A percentile compares a stretch with the other conserved stretches of the same genome.
Conservation (phyloP, 352 stramenopile genomes). For the Phytophthora pini region DNA sequence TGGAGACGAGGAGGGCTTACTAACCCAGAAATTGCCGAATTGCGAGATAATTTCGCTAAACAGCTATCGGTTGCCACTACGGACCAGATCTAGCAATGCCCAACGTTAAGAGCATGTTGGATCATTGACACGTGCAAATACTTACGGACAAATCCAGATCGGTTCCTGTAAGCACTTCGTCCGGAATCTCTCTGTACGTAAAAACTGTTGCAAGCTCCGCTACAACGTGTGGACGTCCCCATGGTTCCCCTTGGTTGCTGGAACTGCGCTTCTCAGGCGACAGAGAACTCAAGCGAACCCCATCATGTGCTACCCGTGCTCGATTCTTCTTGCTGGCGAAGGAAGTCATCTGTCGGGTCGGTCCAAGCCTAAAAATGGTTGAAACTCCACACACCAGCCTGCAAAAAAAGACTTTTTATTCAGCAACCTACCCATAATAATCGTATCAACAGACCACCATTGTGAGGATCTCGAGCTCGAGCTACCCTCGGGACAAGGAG, state of each 20-base stretch:
- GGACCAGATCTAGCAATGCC: slow-evolving; percentile 57
- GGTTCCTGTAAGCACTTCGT: slow-evolving; percentile 61
- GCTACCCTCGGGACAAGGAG: slow-evolving; percentile 53
- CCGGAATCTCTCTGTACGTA: slow-evolving; percentile 65
- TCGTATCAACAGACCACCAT: slow-evolving; percentile 40
- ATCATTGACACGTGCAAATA: not conserved
- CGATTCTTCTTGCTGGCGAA: slow-evolving; percentile 40
- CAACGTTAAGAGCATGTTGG: not conserved
- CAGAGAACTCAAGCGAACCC: slow-evolving; percentile 54
- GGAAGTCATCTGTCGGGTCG: slow-evolving; percentile 1
- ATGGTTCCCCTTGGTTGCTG: not conserved
- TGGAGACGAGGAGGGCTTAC: slow-evolving; percentile 10
- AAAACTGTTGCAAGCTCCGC: slow-evolving; percentile 54
- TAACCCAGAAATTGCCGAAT: not conserved
- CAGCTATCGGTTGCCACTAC: slow-evolving; percentile 71
- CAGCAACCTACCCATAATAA: slow-evolving; percentile 43
- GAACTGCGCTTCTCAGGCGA: slow-evolving; percentile 13
- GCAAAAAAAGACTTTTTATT: slow-evolving; percentile 39
- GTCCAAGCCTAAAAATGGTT: slow-evolving; percentile 14
- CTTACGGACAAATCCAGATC: slow-evolving; percentile 72
- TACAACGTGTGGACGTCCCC: slow-evolving; percentile 25
- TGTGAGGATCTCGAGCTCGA: slow-evolving; percentile 2
- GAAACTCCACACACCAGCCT: slow-evolving; percentile 23
- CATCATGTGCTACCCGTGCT: slow-evolving; percentile 46
- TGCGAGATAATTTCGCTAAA: slow-evolving; percentile 43